Percentiles rank a stretch among this genome's conserved stretches.
Evolutionary conservation across 208 protist genomes (phyloP).

Genomic region (Acanthamoeba comandoni): DNA sequence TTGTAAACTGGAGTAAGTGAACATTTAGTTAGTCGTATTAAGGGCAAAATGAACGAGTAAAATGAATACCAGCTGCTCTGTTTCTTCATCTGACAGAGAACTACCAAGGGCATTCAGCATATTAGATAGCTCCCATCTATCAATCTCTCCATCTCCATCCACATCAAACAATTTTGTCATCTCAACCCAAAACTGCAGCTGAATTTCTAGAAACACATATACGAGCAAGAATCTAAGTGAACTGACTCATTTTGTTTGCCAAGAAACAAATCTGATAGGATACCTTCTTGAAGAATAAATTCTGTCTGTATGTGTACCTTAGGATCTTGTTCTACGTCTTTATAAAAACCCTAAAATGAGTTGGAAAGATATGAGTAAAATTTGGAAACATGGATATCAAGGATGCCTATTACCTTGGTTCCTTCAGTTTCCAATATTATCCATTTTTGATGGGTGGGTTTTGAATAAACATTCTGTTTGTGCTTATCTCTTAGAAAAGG

Average conservation of each 20-base stretch:
- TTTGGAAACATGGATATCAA: background rate
- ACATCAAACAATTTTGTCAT: background rate
- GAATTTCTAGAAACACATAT: slow-evolving; percentile 32
- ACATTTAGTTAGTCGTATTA: background rate
- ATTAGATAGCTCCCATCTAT: slow-evolving; percentile 25
- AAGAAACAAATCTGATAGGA: background rate
- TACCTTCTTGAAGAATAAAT: slow-evolving; percentile 19
- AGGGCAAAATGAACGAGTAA: background rate
- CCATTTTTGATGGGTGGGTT: slow-evolving; percentile 37
- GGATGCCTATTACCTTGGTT: background rate
- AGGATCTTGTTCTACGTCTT: background rate
- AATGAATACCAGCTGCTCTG: slow-evolving; percentile 4
- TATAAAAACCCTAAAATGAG: background rate
- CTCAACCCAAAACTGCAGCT: slow-evolving; percentile 25
- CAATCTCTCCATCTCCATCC: slow-evolving; percentile 38
- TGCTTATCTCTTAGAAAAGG: slow-evolving; percentile 23
- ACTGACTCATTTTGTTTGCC: too few relatives aligned
- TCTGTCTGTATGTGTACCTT: slow-evolving; percentile 12
- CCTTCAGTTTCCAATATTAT: slow-evolving; percentile 7
- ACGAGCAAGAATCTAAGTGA: background rate
- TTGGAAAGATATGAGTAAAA: background rate
- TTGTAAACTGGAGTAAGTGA: slow-evolving; percentile 1
- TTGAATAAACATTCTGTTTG: background rate
- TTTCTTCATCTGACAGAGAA: slow-evolving; percentile 14
- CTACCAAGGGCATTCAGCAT: slow-evolving; percentile 25